Evolutionary conservation across 208 protist genomes (phyloP).

Genomic region (Herpetomonas samuelpessoai): DNA sequence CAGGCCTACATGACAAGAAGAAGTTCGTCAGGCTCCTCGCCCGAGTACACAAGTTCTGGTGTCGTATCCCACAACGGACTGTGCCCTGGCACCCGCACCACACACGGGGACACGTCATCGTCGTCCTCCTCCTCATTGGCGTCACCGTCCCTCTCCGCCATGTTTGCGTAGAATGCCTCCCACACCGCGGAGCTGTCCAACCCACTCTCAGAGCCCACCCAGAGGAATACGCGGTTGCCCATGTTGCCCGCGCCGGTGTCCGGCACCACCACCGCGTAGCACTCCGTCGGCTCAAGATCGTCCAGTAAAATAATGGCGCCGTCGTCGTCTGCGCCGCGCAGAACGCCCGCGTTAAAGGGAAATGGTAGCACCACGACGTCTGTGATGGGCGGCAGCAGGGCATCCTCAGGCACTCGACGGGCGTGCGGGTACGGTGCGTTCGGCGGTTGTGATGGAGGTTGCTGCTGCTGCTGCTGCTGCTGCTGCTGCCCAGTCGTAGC

Average conservation of each 20-base stretch:
- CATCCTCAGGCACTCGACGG: neutral
- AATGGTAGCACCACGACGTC: constrained; percentile 13
- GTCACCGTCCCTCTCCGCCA: neutral
- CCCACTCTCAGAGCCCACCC: constrained; percentile 36
- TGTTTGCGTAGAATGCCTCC: constrained; percentile 7
- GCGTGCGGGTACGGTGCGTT: no score
- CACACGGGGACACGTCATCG: constrained; percentile 4
- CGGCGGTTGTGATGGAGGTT: no score
- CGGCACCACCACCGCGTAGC: constrained; percentile 57
- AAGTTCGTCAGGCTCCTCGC: constrained; percentile 74
- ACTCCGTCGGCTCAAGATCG: constrained; percentile 45
- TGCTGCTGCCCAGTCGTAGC: neutral
- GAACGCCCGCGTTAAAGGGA: constrained; percentile 1
- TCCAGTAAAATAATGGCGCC: constrained; percentile 33
- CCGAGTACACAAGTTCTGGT: constrained; percentile 49
- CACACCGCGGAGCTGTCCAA: constrained; percentile 23
- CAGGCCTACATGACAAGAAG: constrained; percentile 33
- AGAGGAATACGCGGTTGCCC: constrained; percentile 38
- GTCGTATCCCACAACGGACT: constrained; percentile 22
- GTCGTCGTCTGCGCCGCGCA: neutral
- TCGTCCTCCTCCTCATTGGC: neutral
- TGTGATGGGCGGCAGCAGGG: constrained; percentile 2
- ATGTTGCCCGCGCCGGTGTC: constrained; percentile 4
- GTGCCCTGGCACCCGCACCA: constrained; percentile 6
- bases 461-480: no score